Conservation (phyloP, 192 early-diverging fungal species). For the Coemansia sp. region DNA sequence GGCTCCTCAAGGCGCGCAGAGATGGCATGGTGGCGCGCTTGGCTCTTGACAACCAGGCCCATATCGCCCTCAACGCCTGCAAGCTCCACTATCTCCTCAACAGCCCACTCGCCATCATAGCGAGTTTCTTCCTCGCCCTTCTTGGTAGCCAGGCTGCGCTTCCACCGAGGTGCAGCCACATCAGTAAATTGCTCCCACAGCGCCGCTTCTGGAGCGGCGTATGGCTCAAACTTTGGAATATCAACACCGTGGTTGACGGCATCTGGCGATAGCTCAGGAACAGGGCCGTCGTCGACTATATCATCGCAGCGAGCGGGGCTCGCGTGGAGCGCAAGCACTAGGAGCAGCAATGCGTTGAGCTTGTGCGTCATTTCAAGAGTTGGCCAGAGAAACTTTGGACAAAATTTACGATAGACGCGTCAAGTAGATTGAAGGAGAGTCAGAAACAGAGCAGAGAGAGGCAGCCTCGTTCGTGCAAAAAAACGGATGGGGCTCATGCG, state of each 20-base stretch:
- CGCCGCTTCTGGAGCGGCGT: conserved; percentile 25
- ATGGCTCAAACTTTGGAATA: conserved; percentile 32
- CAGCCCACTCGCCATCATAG: conserved; percentile 78
- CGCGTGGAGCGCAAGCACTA: conserved; percentile 27
- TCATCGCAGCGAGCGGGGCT: conserved; percentile 7
- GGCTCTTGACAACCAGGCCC: conserved; percentile 76
- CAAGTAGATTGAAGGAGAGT: conserved; percentile 1
- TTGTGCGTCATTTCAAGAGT: conserved; percentile 21
- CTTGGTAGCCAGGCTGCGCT: conserved; percentile 34
- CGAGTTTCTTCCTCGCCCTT: conserved; percentile 28
- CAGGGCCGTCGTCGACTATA: not conserved
- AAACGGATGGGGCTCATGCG: not conserved
- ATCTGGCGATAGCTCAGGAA: not conserved
- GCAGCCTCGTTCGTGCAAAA: not conserved
- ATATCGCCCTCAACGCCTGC: conserved; percentile 65
- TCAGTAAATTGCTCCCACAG: conserved; percentile 49
- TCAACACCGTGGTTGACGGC: conserved; percentile 3
- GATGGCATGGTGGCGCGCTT: conserved; percentile 86
- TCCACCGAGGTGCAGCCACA: conserved; percentile 21
- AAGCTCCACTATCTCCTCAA: conserved; percentile 65
- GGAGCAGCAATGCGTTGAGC: conserved; percentile 21
- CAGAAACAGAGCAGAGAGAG: not conserved
- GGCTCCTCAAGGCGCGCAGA: conserved; percentile 68
- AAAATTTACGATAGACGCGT: not conserved
- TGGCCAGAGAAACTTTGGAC: not conserved